A percentile compares a stretch with the other conserved stretches of the same genome.
Evolutionary conservation across 1,284 basidiomycete species (phyloP).

Genomic region (Termitomyces sp.): DNA sequence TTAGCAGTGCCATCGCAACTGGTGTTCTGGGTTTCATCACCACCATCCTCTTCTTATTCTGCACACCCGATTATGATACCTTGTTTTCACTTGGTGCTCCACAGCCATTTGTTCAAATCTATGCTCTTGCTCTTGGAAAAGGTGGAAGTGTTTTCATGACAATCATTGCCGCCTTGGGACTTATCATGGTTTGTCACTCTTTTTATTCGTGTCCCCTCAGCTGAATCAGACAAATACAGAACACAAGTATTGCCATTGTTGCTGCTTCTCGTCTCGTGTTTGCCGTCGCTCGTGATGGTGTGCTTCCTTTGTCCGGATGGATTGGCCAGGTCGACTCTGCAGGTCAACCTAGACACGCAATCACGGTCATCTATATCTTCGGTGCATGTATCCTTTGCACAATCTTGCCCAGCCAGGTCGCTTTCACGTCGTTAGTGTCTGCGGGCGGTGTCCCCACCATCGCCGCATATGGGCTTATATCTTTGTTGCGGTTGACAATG

Average conservation of each 20-base stretch:
- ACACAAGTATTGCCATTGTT: conserved; percentile 78
- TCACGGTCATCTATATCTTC: conserved; percentile 78
- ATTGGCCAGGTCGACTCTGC: conserved; percentile 65
- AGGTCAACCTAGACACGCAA: conserved; percentile 76
- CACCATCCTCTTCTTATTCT: conserved; percentile 80
- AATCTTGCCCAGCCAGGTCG: conserved; percentile 80
- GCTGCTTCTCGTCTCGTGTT: conserved; percentile 82
- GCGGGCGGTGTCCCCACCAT: conserved; percentile 79
- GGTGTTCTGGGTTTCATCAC: conserved; percentile 71
- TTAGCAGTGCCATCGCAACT: conserved; percentile 69
- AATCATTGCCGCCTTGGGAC: conserved; percentile 67
- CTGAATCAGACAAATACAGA: conserved; percentile 36
- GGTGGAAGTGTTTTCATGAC: conserved; percentile 82
- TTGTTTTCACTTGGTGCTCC: conserved; percentile 73
- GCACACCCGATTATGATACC: conserved; percentile 71
- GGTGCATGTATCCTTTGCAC: conserved; percentile 70
- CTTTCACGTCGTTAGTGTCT: conserved; percentile 81
- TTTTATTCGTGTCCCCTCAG: neutral
- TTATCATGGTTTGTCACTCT: conserved; percentile 57
- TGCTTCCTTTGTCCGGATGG: conserved; percentile 77
- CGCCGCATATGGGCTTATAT: conserved; percentile 77
- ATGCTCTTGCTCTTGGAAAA: conserved; percentile 74
- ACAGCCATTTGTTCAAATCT: conserved; percentile 84
- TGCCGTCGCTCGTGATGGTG: conserved; percentile 84
- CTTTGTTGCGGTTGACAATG: conserved; percentile 63